Evolutionary conservation across 371 early-diverging fungal species (phyloP), one percentile per base, ranked within the genome.

Genomic region (Apophysomyces variabilis): DNA sequence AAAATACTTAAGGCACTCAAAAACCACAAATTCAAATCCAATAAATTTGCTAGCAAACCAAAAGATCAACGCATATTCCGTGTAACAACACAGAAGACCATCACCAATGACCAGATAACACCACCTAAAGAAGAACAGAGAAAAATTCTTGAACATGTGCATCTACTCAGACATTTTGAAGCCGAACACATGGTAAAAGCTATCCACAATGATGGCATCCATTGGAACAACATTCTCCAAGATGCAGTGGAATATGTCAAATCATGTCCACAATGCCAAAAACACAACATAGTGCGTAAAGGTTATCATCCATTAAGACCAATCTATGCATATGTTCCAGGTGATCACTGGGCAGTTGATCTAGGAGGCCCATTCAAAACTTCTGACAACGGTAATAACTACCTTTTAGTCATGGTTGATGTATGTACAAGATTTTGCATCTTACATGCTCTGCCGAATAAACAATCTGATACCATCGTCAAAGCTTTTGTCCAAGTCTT

Each of bases 321-420:
- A 0, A 67, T 75, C 6, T n/a, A 14, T 13, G 65, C 73, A 0
- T 12, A 66, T 38, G 1, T 35, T 6, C 77, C 66, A n/a, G 62
- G 61, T 36, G 65, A 70, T 38, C 66, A 70, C 75, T 35, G 75
- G 62, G n/a, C n/a, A n/a, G n/a, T n/a, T n/a, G n/a, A n/a, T n/a
- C n/a, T n/a, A n/a, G n/a, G n/a, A n/a, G n/a, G n/a, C n/a, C n/a
- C n/a, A n/a, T n/a, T n/a, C n/a, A n/a, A n/a, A n/a, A n/a, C n/a
- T n/a, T n/a, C n/a, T n/a, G n/a, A n/a, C n/a, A n/a, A n/a, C n/a
- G n/a, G n/a, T n/a, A n/a, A n/a, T n/a, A n/a, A n/a, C n/a, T n/a
- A n/a, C n/a, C n/a, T n/a, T n/a, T n/a, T n/a, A n/a, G n/a, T n/a
- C n/a, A n/a, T n/a, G n/a, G n/a, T n/a, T n/a, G n/a, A n/a, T n/a